phyloP scores from a whole-genome alignment of 768 basidiomycete genomes.

The Cystobasidium onofrii region DNA sequence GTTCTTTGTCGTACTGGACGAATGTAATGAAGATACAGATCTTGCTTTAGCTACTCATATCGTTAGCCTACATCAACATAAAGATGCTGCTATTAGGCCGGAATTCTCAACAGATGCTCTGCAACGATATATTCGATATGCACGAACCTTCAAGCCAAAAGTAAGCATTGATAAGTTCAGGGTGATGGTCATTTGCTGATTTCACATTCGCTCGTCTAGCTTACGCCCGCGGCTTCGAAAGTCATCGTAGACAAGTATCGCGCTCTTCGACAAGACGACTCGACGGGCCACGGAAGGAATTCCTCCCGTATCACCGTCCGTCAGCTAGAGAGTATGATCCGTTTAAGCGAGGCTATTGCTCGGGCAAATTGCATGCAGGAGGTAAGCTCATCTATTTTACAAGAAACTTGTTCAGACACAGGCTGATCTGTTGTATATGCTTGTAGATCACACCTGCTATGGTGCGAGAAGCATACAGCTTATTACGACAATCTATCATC shows the following conservation, averaged over 20 bases:
- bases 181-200: slow-evolving; percentile 9
- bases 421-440: too few species aligned
- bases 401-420: not conserved
- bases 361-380: slow-evolving; percentile 92
- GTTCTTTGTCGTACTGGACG: slow-evolving; percentile 96
- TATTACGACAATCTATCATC: slow-evolving; percentile 93
- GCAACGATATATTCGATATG: slow-evolving; percentile 93
- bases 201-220: slow-evolving; percentile 49
- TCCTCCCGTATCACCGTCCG: slow-evolving; percentile 96
- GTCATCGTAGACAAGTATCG: slow-evolving; percentile 93
- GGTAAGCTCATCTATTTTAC: slow-evolving; percentile 48
- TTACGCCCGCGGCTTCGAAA: slow-evolving; percentile 85
- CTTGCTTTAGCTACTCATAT: slow-evolving; percentile 92
- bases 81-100: slow-evolving; percentile 86
- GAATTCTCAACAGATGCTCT: slow-evolving; percentile 95
- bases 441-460: slow-evolving; percentile 82
- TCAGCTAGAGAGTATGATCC: slow-evolving; percentile 97
- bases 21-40: slow-evolving; percentile 87
- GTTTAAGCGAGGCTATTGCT: slow-evolving; percentile 92
- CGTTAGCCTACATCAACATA: slow-evolving; percentile 91
- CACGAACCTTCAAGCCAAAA: slow-evolving; percentile 95
- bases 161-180: slow-evolving; percentile 48
- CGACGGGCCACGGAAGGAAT: slow-evolving; percentile 74
- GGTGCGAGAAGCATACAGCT: slow-evolving; percentile 88
- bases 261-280: slow-evolving; percentile 81